Evolutionary conservation across 768 basidiomycete genomes (phyloP).

Genomic region (Crepidotus variabilis): DNA sequence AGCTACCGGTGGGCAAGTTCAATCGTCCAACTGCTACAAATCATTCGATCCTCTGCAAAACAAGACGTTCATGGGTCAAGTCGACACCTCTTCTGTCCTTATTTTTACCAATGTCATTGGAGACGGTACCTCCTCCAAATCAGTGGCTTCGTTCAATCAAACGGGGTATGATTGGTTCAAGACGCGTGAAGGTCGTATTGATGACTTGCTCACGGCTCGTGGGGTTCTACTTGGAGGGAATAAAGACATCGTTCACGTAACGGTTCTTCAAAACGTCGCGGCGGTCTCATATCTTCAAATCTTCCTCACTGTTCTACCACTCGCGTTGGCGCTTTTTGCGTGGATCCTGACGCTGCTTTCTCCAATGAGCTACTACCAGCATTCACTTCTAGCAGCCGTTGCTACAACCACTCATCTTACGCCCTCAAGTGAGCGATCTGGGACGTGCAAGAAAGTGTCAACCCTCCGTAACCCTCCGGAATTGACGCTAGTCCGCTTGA

Average conservation of each 20-base stretch:
- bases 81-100: slow-evolving; percentile 14
- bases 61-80: slow-evolving; percentile 11
- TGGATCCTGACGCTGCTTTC: slow-evolving; percentile 7
- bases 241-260: slow-evolving; percentile 3
- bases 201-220: slow-evolving; percentile 14
- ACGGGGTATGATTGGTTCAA: slow-evolving; percentile 12
- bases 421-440: neutral
- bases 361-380: slow-evolving; percentile 15
- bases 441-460: neutral
- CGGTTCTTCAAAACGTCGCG: slow-evolving; percentile 10
- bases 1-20: slow-evolving; percentile 13
- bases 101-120: slow-evolving; percentile 13
- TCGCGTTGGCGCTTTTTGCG: slow-evolving; percentile 3
- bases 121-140: slow-evolving; percentile 12
- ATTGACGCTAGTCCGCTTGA: neutral
- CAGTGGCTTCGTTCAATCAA: slow-evolving; percentile 9
- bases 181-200: slow-evolving; percentile 4
- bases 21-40: slow-evolving; percentile 9
- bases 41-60: neutral
- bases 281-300: slow-evolving; percentile 17
- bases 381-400: slow-evolving; percentile 13
- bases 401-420: slow-evolving; percentile 12
- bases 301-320: slow-evolving; percentile 11
- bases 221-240: slow-evolving; percentile 14
- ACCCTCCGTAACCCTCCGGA: neutral